Percentiles rank a stretch among this genome's conserved stretches.
These are phyloP conservation scores for Glomus cerebriforme DNA, from an alignment of 192 early-diverging fungal species.

Conservation along the genomic window DNA sequence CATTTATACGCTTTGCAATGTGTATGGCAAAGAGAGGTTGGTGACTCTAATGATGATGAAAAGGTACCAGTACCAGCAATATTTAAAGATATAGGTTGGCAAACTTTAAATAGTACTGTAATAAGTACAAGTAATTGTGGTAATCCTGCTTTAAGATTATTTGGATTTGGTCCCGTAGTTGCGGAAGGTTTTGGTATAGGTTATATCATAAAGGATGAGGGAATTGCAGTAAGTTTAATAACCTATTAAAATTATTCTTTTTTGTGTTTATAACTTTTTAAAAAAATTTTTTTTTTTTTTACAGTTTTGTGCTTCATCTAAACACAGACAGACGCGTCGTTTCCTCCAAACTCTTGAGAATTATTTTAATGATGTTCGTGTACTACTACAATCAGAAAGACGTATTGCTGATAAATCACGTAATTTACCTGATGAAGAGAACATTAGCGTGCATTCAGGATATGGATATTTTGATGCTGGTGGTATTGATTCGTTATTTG, in stretches of 20 bases:
- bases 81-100: conserved; percentile 54
- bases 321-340: conserved; percentile 51
- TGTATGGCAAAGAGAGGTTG: conserved; percentile 50
- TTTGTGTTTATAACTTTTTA: conserved; percentile 2
- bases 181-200: conserved; percentile 84
- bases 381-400: conserved; percentile 40
- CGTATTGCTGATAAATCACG: conserved; percentile 38
- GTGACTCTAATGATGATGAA: background rate
- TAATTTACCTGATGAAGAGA: conserved; percentile 36
- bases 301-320: conserved; percentile 49
- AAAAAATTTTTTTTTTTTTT: background rate
- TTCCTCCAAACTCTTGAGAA: conserved; percentile 44
- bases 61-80: conserved; percentile 45
- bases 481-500: conserved; percentile 19
- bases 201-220: conserved; percentile 67
- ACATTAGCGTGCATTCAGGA: conserved; percentile 31
- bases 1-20: conserved; percentile 83
- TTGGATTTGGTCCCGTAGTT: conserved; percentile 83
- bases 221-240: conserved; percentile 45
- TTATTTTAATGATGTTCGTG: conserved; percentile 44
- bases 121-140: conserved; percentile 69
- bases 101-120: conserved; percentile 57
- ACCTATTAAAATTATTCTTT: background rate
- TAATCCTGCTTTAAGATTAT: conserved; percentile 66
- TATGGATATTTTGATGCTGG: conserved; percentile 52